These are phyloP conservation scores for Carex littledalei DNA, from an alignment of 176 grass and related monocot species.

Conservation along the genomic window DNA sequence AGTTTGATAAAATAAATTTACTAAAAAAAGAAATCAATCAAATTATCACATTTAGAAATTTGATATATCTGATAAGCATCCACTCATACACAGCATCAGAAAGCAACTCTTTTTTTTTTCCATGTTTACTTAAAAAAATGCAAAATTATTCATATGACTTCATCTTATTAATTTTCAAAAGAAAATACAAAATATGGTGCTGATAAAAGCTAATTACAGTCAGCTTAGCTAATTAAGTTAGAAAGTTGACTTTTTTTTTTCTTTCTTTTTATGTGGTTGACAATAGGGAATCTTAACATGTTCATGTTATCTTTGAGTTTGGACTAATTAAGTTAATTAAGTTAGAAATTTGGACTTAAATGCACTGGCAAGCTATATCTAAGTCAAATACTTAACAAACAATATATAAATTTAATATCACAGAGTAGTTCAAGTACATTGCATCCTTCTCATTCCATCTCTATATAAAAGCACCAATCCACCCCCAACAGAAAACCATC, in stretches of 20 bases:
- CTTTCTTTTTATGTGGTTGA: not conserved
- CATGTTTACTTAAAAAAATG: not conserved
- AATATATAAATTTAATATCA: not conserved
- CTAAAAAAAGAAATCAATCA: not conserved
- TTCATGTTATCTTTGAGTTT: not conserved
- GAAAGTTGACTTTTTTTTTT: not conserved
- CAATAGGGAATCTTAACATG: not conserved
- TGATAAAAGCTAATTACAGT: not conserved
- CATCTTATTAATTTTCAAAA: not conserved
- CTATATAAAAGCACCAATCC: conserved; percentile 12
- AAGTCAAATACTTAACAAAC: conserved; percentile 23
- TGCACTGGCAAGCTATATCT: not conserved
- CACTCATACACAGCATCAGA: not conserved
- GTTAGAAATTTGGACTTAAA: not conserved
- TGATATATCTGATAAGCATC: not conserved
- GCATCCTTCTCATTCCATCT: not conserved
- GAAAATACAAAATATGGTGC: not conserved
- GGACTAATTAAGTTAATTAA: too few species aligned
- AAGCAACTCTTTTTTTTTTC: not conserved
- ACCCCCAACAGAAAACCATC: not conserved
- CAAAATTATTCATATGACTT: not conserved
- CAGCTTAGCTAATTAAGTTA: not conserved
- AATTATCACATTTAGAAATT: not conserved
- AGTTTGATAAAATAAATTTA: too few species aligned
- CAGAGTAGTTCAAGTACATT: conserved; percentile 9